Evolutionary conservation across 2,329 filamentous ascomycete species (phyloP).

Genomic region (Exophiala lecanii-corni): DNA sequence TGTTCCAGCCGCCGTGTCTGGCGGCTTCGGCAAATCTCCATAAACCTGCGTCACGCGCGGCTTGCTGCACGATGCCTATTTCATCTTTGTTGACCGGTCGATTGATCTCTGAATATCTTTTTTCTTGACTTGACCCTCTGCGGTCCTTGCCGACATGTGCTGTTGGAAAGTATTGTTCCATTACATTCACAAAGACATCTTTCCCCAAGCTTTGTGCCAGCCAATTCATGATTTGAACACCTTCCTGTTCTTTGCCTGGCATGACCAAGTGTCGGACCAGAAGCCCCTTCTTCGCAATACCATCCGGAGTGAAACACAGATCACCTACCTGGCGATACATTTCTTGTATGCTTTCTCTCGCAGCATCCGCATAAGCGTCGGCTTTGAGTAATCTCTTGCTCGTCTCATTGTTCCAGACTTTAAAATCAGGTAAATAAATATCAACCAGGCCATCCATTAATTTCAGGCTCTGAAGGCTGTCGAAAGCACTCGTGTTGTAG

Average conservation of each 20-base stretch:
- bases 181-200: conserved; percentile 77
- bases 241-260: conserved; percentile 73
- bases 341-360: conserved; percentile 69
- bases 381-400: conserved; percentile 71
- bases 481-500: conserved; percentile 81
- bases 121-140: conserved; percentile 40
- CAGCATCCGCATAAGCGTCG: conserved; percentile 67
- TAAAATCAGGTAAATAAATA: conserved; percentile 86
- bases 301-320: conserved; percentile 74
- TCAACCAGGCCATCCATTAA: conserved; percentile 76
- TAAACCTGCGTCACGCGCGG: conserved; percentile 66
- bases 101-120: conserved; percentile 74
- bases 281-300: conserved; percentile 72
- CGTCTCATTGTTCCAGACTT: conserved; percentile 66
- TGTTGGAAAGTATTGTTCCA: conserved; percentile 81
- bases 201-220: conserved; percentile 66
- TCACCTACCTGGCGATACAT: conserved; percentile 83
- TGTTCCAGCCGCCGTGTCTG: conserved; percentile 53
- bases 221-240: conserved; percentile 69
- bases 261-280: conserved; percentile 78
- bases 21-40: conserved; percentile 72
- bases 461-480: conserved; percentile 66
- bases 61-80: conserved; percentile 59
- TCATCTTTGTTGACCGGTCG: conserved; percentile 63
- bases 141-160: conserved; percentile 73